phyloP scores from a whole-genome alignment of 116 monocot species.

The Phalaenopsis hybrid region DNA sequence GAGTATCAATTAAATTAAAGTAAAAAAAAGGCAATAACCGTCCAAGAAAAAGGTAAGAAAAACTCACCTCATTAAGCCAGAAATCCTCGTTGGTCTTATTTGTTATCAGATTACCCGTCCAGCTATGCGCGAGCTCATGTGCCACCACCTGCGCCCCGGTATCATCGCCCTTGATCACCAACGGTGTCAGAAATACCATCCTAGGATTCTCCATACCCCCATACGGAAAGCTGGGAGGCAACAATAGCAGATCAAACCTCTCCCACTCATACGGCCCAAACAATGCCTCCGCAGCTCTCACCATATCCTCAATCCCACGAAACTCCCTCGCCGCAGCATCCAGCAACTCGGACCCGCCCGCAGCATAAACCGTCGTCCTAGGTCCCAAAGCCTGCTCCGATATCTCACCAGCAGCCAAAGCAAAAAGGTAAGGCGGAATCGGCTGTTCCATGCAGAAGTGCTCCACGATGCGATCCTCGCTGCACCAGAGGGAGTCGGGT shows the following conservation, averaged over 20 bases:
- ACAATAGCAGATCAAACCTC: slow-evolving; percentile 77
- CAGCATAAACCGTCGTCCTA: slow-evolving; percentile 75
- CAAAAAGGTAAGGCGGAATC: slow-evolving; percentile 86
- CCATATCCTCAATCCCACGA: slow-evolving; percentile 79
- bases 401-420: slow-evolving; percentile 77
- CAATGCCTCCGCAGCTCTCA: slow-evolving; percentile 59
- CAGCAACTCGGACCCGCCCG: slow-evolving; percentile 40
- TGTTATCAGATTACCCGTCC: slow-evolving; percentile 95
- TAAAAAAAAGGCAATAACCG: neutral
- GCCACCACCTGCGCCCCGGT: slow-evolving; percentile 91
- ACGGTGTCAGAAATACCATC: slow-evolving; percentile 90
- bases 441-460: slow-evolving; percentile 76
- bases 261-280: slow-evolving; percentile 97
- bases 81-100: slow-evolving; percentile 95
- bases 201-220: slow-evolving; percentile 97
- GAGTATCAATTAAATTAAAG: neutral
- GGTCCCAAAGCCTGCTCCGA: slow-evolving; percentile 61
- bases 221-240: slow-evolving; percentile 88
- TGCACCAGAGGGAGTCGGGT: slow-evolving; percentile 55
- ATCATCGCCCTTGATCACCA: slow-evolving; percentile 78
- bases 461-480: slow-evolving; percentile 56
- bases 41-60: neutral
- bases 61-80: slow-evolving; percentile 90
- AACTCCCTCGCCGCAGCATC: slow-evolving; percentile 81
- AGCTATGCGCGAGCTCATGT: slow-evolving; percentile 96